Percentiles rank a stretch among this genome's conserved stretches.
These are phyloP conservation scores for Aspergillus pseudotamarii DNA, from an alignment of 2,329 filamentous ascomycete species.

Conservation along the genomic window DNA sequence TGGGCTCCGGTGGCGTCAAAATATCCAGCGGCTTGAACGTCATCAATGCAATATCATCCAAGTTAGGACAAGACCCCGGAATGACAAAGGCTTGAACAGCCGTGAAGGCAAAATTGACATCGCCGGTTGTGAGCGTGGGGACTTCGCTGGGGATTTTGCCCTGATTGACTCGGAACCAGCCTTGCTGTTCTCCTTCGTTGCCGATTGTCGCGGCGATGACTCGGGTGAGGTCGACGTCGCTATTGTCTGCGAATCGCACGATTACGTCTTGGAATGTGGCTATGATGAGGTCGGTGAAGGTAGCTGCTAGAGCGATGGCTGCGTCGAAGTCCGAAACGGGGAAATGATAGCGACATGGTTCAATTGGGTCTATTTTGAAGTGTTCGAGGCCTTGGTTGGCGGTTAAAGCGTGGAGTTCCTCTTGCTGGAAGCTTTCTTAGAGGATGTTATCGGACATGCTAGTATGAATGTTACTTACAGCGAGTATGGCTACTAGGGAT, in stretches of 20 bases:
- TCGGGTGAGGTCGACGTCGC: not conserved
- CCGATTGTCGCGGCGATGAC: not conserved
- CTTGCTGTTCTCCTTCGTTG: not conserved
- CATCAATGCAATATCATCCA: not conserved
- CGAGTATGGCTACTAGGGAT: not conserved
- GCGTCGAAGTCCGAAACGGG: not conserved
- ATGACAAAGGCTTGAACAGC: not conserved
- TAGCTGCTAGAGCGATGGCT: not conserved
- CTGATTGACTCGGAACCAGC: not conserved
- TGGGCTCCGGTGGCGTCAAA: not conserved
- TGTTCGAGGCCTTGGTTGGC: not conserved
- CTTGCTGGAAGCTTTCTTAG: not conserved
- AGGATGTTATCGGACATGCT: not conserved
- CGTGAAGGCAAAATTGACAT: not conserved
- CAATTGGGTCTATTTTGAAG: not conserved
- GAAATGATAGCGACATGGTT: not conserved
- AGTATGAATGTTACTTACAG: not conserved
- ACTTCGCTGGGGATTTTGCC: not conserved
- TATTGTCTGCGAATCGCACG: not conserved
- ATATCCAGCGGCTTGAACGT: not conserved
- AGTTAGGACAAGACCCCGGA: not conserved
- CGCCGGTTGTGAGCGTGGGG: not conserved
- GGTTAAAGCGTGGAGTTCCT: not conserved
- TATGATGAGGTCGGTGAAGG: slow-evolving; percentile 66
- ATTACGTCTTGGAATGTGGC: slow-evolving; percentile 49